A percentile compares a stretch with the other conserved stretches of the same genome.
phyloP scores from a whole-genome alignment of 306 rosid species.

The Pterocarpus macrocarpus region DNA sequence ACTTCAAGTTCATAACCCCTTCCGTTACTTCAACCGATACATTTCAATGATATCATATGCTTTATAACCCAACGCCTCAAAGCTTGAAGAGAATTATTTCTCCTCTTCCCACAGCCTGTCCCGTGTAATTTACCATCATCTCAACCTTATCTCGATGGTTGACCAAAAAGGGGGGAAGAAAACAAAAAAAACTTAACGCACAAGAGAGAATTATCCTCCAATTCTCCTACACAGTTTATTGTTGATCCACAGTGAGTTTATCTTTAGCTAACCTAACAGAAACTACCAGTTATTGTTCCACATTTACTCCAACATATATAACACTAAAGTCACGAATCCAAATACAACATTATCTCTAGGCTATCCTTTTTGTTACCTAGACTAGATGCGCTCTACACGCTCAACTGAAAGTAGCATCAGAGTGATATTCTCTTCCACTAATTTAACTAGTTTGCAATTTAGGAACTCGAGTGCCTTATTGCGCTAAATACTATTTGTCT shows the following conservation, averaged over 20 bases:
- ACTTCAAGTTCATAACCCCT: not conserved
- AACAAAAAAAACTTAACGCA: no score
- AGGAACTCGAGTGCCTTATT: not conserved
- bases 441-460: conserved; percentile 40
- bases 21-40: not conserved
- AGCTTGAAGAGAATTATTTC: not conserved
- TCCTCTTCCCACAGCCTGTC: not conserved
- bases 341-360: not conserved
- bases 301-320: conserved; percentile 33
- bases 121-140: not conserved
- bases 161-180: not conserved
- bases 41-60: not conserved
- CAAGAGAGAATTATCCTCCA: not conserved
- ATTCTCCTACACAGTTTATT: not conserved
- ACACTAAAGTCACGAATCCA: not conserved
- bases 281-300: conserved; percentile 15
- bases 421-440: conserved; percentile 36
- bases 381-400: conserved; percentile 6
- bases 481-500: not conserved
- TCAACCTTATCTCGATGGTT: conserved; percentile 10
- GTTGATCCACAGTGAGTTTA: no score
- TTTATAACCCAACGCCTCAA: not conserved
- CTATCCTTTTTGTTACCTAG: conserved; percentile 30
- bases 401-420: conserved; percentile 9
- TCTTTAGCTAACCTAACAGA: not conserved